Evolutionary conservation across 768 basidiomycete genomes (phyloP), one percentile per base, ranked within the genome.

Genomic region (Xanthoconium purpureum): DNA sequence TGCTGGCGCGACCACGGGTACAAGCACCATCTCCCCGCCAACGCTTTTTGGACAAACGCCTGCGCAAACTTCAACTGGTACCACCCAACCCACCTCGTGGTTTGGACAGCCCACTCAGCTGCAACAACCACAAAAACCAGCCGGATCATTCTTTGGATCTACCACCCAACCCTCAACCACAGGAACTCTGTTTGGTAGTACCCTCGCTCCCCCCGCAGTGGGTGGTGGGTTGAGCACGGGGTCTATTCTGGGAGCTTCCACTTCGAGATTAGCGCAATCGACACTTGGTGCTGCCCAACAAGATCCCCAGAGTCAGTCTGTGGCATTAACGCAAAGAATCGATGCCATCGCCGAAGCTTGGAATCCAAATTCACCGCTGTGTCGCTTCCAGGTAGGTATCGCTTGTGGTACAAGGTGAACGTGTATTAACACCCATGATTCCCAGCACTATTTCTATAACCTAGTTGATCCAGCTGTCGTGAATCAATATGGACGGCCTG

Each of bases 401-500:
- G 11, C 18, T 57, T 30, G 33, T 33, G 36, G 18, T 11, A 20
- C 17, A 30, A 30, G 4, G 24, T 24, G 33, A 17, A 57, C 17
- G 13, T 8, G 8, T 40, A 36, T 50, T 65, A 39, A 60, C 13
- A 33, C 33, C 10, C 44, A 7, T 39, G 14, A 42, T 40, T 38
- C 18, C 37, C 52, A 93, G 91, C 82, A 90, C 60, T 84, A 83
- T 59, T 94, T 94, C 62, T 94, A 94, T 69, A 94, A 93, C 63
- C 74, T 90, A 14, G 89, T 93, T 5, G 84, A 88, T 62, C 88
- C 89, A 0, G 75, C 74, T 6, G 78, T 85, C 61, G 82, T 88
- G 3, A 76, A 74, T 29, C 61, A 84, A 50, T 94, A 89, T 59
- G 84, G 81, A 8, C 83, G 88, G 15, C 91, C 92, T 13, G 68